Evolutionary conservation across 768 basidiomycete species (phyloP), one percentile per base, ranked within the genome.

Genomic region (Mycena rebaudengoi): DNA sequence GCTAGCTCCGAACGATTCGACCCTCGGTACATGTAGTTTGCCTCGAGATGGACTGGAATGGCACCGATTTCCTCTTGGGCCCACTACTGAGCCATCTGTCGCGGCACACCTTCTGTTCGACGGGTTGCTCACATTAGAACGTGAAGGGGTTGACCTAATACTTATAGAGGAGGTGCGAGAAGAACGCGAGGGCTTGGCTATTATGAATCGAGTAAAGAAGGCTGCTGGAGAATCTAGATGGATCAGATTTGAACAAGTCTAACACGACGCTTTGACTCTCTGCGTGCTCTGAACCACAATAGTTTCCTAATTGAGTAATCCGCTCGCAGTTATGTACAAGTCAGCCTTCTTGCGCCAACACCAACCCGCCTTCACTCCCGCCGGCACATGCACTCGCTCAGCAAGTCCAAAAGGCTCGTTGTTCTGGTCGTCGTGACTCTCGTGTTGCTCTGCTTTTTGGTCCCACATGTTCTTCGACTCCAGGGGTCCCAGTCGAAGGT

Each of bases 141-240:
- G 73, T 25, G 81, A 84, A 50, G 91, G 90, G 5, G 95, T 94
- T 3, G 89, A 94, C 70, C 70, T 89, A 52, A 97, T 99, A 66
- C 74, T 97, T 13, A 85, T 97, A 58, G 96, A 98, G 76, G 95
- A 91, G 64, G 83, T 96, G 10, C 77, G 82, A 37, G 94, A 98
- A 75, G 86, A 85, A 28, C 84, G 87, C 33, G 91, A 98, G 70
- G 97, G 97, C 0, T 77, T 98, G 28, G 97, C 97, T 7, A 86
- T 98, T 28, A 98, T 98, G 95, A 98, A 99, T 75, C 85, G 97
- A 18, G 88, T 96, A 25, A 85, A 86, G 64, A 98, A 98, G 74
- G 96, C 97, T 2, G 95, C 96, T 7, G 87, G 90, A 5, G 86
- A 90, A 40, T 72, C 75, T 53, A 71, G 74, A 69, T 80, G 78